Evolutionary conservation across 2,329 filamentous ascomycete genomes (phyloP).

Genomic region (Rachicladosporium sp.): DNA sequence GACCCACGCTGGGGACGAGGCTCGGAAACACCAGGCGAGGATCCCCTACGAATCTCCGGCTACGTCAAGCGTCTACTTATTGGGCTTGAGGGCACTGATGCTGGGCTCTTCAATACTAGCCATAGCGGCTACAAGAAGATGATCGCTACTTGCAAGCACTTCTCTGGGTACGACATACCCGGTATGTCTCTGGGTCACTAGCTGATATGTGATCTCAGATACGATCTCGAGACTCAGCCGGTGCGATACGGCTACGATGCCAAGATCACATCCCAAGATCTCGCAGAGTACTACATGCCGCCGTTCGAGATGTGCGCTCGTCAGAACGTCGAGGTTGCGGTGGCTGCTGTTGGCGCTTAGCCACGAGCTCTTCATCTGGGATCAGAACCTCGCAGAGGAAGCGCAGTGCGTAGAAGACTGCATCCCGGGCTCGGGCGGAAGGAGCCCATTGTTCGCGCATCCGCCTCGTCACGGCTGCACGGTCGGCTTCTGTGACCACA

Average conservation of each 20-base stretch:
- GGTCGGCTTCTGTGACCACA: conserved; percentile 70
- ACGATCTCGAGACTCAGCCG: too few species aligned
- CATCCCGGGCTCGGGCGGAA: conserved; percentile 75
- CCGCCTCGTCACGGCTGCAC: conserved; percentile 63
- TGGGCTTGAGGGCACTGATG: too few species aligned
- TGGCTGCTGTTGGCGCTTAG: too few species aligned
- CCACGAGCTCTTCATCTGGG: conserved; percentile 42
- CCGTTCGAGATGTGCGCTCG: conserved; percentile 3
- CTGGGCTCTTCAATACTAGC: too few species aligned
- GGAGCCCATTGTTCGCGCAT: conserved; percentile 88
- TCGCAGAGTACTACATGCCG: conserved; percentile 4
- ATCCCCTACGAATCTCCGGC: neutral
- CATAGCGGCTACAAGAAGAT: conserved; percentile 1
- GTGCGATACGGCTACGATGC: conserved; percentile 3
- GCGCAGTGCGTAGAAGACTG: conserved; percentile 81
- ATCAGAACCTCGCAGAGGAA: conserved; percentile 75
- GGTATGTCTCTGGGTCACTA: conserved; percentile 1
- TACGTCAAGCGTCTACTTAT: too few species aligned
- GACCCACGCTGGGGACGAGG: conserved; percentile 4
- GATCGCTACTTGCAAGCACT: conserved; percentile 5
- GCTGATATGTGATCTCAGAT: too few species aligned
- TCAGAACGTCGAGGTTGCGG: conserved; percentile 2
- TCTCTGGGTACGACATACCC: conserved; percentile 2
- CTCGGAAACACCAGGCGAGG: conserved; percentile 3
- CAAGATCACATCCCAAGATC: conserved; percentile 1